Percentiles rank a stretch among this genome's conserved stretches.
These are phyloP conservation scores for Penicillium sp. DNA, from an alignment of 2,329 filamentous ascomycete genomes.

Conservation along the genomic window DNA sequence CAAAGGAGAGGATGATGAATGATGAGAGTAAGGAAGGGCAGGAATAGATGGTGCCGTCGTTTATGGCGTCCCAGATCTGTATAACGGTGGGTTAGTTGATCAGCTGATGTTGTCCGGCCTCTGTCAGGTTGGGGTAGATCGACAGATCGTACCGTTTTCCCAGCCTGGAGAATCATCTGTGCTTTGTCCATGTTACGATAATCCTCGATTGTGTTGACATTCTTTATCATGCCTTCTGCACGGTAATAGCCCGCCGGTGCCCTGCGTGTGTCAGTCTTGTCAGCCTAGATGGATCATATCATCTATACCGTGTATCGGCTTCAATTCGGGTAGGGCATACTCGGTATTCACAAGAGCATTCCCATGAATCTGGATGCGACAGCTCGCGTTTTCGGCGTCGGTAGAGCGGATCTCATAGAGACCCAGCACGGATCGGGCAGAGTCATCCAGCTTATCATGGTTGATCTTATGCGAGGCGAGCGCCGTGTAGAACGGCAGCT, in stretches of 20 bases:
- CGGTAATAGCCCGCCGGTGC: constrained; percentile 71
- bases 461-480: constrained; percentile 95
- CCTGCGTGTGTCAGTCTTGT: constrained; percentile 43
- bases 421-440: constrained; percentile 80
- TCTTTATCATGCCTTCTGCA: constrained; percentile 91
- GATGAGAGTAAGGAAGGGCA: constrained; percentile 88
- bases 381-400: constrained; percentile 72
- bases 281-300: not conserved
- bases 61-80: constrained; percentile 95
- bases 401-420: constrained; percentile 80
- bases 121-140: not conserved
- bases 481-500: constrained; percentile 90
- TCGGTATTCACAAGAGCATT: constrained; percentile 81
- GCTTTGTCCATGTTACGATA: constrained; percentile 82
- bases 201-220: constrained; percentile 93
- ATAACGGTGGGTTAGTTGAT: not conserved
- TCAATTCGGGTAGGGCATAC: constrained; percentile 56
- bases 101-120: too few relatives aligned
- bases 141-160: constrained; percentile 66
- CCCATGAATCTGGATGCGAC: constrained; percentile 86
- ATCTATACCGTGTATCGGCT: not conserved
- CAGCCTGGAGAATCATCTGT: constrained; percentile 75
- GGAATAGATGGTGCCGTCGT: constrained; percentile 94
- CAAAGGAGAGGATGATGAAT: constrained; percentile 87
- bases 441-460: constrained; percentile 95